phyloP scores from a whole-genome alignment of 139 green algal species.

The Ostreobium quekettii region DNA sequence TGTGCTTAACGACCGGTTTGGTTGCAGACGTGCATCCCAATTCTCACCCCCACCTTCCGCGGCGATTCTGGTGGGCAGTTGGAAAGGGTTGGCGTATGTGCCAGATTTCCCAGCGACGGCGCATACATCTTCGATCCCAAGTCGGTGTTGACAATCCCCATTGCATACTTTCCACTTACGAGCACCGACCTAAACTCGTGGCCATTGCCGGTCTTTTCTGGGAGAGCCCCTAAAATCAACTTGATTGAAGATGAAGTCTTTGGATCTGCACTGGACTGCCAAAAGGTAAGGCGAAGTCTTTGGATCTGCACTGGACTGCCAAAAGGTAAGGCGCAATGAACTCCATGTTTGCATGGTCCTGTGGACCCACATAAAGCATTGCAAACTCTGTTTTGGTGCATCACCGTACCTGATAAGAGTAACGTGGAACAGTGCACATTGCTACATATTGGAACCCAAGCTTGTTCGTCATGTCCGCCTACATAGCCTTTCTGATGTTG shows the following conservation, averaged over 20 bases:
- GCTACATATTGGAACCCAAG: too few species aligned
- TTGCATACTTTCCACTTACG: background rate
- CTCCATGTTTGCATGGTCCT: too few species aligned
- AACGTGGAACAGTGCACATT: too few species aligned
- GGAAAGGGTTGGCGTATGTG: background rate
- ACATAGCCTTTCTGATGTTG: too few species aligned
- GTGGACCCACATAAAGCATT: too few species aligned
- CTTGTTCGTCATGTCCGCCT: too few species aligned
- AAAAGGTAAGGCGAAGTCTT: conserved; percentile 5
- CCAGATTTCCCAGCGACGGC: background rate
- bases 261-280: background rate
- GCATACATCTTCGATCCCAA: background rate
- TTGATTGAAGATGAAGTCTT: conserved; percentile 5
- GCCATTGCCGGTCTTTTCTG: background rate
- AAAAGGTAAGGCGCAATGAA: background rate
- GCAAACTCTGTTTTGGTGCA: too few species aligned
- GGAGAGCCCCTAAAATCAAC: background rate
- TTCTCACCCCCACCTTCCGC: background rate
- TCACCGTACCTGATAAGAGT: too few species aligned
- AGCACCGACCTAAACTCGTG: background rate
- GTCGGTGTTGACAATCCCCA: background rate
- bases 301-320: conserved; percentile 3
- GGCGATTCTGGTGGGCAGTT: background rate
- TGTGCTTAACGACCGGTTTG: too few species aligned
- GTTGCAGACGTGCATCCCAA: background rate